Conservation (phyloP, 2,329 filamentous ascomycete genomes). For the Alternaria sp. region DNA sequence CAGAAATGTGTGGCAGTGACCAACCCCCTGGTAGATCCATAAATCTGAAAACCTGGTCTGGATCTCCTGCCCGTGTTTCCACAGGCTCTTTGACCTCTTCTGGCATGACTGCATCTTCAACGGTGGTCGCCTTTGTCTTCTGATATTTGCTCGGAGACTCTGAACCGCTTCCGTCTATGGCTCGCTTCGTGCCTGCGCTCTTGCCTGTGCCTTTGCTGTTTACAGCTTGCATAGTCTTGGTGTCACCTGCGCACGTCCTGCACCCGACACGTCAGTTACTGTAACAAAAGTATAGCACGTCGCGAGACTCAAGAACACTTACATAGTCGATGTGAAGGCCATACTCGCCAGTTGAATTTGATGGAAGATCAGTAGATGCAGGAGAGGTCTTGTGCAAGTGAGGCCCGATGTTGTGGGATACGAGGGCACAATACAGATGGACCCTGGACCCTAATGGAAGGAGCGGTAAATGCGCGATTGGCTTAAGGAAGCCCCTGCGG, state of each 20-base stretch:
- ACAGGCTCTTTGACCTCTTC: not conserved
- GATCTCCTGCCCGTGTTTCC: not conserved
- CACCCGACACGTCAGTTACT: conserved; percentile 3
- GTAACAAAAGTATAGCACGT: not conserved
- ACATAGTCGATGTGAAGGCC: conserved; percentile 2
- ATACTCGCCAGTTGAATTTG: not conserved
- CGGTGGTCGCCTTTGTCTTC: not conserved
- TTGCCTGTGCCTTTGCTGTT: conserved; percentile 11
- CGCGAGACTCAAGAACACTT: not conserved
- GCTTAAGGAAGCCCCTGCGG: not conserved
- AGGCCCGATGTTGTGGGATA: conserved; percentile 13
- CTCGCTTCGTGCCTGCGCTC: conserved; percentile 11
- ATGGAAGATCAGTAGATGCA: conserved; percentile 6
- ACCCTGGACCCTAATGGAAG: not conserved
- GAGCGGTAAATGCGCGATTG: conserved; percentile 11
- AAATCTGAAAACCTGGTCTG: conserved; percentile 25
- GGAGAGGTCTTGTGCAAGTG: conserved; percentile 14
- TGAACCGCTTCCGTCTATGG: not conserved
- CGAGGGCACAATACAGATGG: not conserved
- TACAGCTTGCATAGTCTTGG: conserved; percentile 4
- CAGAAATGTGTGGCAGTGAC: not conserved
- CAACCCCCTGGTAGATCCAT: conserved; percentile 35
- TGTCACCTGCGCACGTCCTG: conserved; percentile 11
- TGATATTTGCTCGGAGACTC: conserved; percentile 14
- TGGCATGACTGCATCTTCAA: not conserved